These are phyloP conservation scores for Apostasia ramifera DNA, from an alignment of 106 monocot genomes.

Conservation along the genomic window DNA sequence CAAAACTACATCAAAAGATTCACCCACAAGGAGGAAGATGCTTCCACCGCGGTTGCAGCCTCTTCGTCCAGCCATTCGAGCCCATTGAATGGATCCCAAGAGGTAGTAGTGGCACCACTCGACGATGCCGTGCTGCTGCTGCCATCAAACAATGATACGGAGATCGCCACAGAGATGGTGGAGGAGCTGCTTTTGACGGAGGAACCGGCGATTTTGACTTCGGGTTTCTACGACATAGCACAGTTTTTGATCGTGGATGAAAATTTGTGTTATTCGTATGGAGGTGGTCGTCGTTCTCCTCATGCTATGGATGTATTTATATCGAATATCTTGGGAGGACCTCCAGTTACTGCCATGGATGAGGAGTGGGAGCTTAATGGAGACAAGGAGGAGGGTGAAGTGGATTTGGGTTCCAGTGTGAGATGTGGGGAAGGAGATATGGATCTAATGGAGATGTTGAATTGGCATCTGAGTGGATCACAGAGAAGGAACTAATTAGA, in stretches of 20 bases:
- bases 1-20: constrained; percentile 59
- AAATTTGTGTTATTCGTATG: neutral
- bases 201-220: too few relatives aligned
- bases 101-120: neutral
- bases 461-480: neutral
- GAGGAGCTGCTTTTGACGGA: neutral
- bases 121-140: neutral
- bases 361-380: constrained; percentile 2
- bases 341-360: constrained; percentile 6
- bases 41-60: neutral
- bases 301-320: constrained; percentile 2
- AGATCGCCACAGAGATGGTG: neutral
- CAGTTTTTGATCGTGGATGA: neutral
- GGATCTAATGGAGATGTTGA: constrained; percentile 18
- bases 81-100: neutral
- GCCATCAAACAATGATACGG: neutral
- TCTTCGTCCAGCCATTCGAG: neutral
- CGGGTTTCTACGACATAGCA: neutral
- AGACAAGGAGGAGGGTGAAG: neutral
- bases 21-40: neutral
- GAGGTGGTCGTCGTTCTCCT: neutral
- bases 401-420: neutral
- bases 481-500: neutral
- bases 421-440: constrained; percentile 9
- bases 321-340: constrained; percentile 2